Evolutionary conservation across 192 early-diverging fungal genomes (phyloP).

Genomic region (Globomyces pollinis-pini): DNA sequence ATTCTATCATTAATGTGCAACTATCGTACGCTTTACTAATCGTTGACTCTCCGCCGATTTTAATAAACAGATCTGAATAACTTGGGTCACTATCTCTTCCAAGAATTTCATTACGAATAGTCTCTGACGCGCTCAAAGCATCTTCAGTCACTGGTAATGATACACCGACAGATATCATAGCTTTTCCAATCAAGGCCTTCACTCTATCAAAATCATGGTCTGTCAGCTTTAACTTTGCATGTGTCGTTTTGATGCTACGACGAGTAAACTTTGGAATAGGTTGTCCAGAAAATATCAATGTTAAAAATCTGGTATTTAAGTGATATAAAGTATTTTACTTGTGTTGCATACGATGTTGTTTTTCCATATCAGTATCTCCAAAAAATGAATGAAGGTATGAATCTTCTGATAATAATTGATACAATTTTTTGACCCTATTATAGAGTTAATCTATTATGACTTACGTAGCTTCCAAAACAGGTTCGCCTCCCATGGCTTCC

Average conservation of each 20-base stretch:
- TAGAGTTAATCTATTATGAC: too few species aligned
- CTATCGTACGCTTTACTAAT: too few species aligned
- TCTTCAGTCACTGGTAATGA: neutral
- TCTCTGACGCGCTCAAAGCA: neutral
- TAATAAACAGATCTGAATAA: too few species aligned
- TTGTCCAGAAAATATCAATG: neutral
- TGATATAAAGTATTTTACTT: neutral
- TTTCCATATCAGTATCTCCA: neutral
- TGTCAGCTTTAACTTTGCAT: neutral
- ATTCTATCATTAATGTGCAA: too few species aligned
- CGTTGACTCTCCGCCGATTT: too few species aligned
- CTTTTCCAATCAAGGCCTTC: neutral
- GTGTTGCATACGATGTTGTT: neutral
- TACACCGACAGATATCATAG: neutral
- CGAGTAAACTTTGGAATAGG: too few species aligned
- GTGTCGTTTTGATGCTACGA: neutral
- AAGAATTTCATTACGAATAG: neutral
- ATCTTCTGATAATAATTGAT: neutral
- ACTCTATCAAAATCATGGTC: neutral
- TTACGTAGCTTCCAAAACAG: neutral
- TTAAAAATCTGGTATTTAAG: neutral
- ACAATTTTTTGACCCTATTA: neutral
- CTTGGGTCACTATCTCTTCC: too few species aligned
- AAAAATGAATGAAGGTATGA: neutral
- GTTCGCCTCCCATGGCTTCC: neutral